A percentile compares a stretch with the other conserved stretches of the same genome.
phyloP scores from a whole-genome alignment of 1,284 basidiomycete species.

The Meripilus lineatus region DNA sequence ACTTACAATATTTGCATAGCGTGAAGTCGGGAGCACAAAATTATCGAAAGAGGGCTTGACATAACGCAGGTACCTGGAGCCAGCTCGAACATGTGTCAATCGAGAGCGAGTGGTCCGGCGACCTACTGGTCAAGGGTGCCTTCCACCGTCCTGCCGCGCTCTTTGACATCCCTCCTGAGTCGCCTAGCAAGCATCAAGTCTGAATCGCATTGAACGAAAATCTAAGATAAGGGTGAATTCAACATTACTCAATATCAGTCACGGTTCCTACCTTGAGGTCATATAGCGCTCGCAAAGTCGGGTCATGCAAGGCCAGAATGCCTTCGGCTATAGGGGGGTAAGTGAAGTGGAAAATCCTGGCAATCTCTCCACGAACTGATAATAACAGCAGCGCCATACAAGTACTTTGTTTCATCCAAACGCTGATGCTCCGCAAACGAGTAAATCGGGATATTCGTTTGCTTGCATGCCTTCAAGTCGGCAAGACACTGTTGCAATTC shows the following conservation, averaged over 20 bases:
- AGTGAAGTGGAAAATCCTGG: slow-evolving; percentile 3
- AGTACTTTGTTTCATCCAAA: slow-evolving; percentile 79
- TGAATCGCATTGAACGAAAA: slow-evolving; percentile 87
- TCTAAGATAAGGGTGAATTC: slow-evolving; percentile 34
- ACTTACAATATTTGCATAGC: slow-evolving; percentile 83
- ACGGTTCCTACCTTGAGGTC: slow-evolving; percentile 77
- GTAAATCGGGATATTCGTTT: slow-evolving; percentile 89
- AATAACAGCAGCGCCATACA: slow-evolving; percentile 95
- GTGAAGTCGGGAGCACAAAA: slow-evolving; percentile 87
- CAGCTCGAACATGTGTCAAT: too few relatives aligned
- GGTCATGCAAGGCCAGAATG: slow-evolving; percentile 86
- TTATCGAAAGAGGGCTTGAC: slow-evolving; percentile 95
- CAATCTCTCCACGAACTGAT: slow-evolving; percentile 49
- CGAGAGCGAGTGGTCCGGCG: slow-evolving; percentile 2
- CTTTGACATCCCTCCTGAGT: slow-evolving; percentile 82
- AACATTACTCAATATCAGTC: slow-evolving; percentile 11
- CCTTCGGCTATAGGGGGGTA: slow-evolving; percentile 64
- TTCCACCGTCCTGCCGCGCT: slow-evolving; percentile 81
- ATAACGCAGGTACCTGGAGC: slow-evolving; percentile 75
- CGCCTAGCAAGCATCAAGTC: slow-evolving; percentile 96
- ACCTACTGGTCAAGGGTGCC: slow-evolving; percentile 86
- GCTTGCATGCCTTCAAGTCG: slow-evolving; percentile 80
- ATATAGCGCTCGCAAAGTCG: slow-evolving; percentile 74
- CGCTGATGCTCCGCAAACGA: slow-evolving; percentile 92
- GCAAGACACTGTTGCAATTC: slow-evolving; percentile 60